phyloP scores from a whole-genome alignment of 768 basidiomycete species.

The Boletus rubroflammeus region DNA sequence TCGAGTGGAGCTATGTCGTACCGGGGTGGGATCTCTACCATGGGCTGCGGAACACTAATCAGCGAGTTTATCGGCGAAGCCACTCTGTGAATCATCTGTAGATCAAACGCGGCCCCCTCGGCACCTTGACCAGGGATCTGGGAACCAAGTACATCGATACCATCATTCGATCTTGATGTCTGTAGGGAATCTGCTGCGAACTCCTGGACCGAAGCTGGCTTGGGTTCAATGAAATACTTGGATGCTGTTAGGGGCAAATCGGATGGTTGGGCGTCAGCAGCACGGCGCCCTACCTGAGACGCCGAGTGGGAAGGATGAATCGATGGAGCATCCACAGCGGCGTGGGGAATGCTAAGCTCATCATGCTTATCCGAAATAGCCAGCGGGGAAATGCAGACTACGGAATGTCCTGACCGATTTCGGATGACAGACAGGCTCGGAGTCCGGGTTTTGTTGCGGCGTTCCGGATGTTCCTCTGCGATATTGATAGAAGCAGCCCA shows the following conservation, averaged over 20 bases:
- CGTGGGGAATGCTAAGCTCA: not conserved
- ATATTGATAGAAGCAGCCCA: constrained; percentile 25
- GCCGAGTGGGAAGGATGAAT: constrained; percentile 54
- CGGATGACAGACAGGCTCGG: not conserved
- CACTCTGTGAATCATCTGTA: not conserved
- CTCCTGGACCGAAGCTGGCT: not conserved
- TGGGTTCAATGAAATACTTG: constrained; percentile 4
- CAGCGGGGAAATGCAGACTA: constrained; percentile 8
- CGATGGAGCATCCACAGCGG: constrained; percentile 21
- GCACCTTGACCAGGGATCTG: not conserved
- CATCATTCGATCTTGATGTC: not conserved
- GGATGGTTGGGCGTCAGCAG: constrained; percentile 1
- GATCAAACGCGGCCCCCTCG: not conserved
- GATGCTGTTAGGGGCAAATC: constrained; percentile 6
- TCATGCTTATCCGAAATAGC: constrained; percentile 26
- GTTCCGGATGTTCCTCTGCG: not conserved
- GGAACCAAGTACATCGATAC: not conserved
- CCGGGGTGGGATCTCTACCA: constrained; percentile 5
- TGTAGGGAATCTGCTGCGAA: not conserved
- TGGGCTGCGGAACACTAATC: constrained; percentile 1
- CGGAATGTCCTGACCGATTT: not conserved
- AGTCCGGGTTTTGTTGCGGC: not conserved
- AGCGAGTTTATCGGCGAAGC: constrained; percentile 5
- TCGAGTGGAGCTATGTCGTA: constrained; percentile 12
- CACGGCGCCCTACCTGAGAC: constrained; percentile 40